Evolutionary conservation across 2,329 filamentous ascomycete genomes (phyloP).

Genomic region (Aureobasidium lini): DNA sequence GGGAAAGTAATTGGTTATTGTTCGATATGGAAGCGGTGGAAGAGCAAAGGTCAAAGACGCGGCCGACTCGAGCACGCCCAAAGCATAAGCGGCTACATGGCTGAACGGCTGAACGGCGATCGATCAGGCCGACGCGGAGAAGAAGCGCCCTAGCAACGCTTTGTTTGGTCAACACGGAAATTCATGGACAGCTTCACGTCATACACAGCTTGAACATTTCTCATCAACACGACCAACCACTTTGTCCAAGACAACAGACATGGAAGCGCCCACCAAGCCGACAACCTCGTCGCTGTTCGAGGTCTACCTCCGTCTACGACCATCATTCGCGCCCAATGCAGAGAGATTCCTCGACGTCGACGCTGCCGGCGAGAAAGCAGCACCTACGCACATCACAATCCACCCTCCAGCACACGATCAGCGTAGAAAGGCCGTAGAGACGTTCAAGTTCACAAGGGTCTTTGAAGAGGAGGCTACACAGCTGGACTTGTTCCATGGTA

Average conservation of each 20-base stretch:
- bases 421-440: constrained; percentile 73
- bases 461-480: constrained; percentile 84
- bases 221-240: background rate
- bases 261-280: constrained; percentile 15
- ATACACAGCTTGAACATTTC: background rate
- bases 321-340: constrained; percentile 29
- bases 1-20: too few species aligned
- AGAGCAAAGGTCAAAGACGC: too few species aligned
- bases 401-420: constrained; percentile 66
- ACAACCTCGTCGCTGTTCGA: constrained; percentile 63
- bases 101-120: too few species aligned
- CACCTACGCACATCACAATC: constrained; percentile 46
- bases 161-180: constrained; percentile 4
- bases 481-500: constrained; percentile 76
- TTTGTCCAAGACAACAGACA: background rate
- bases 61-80: too few species aligned
- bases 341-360: constrained; percentile 80
- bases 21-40: too few species aligned
- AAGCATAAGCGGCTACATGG: too few species aligned
- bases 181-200: background rate
- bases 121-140: background rate
- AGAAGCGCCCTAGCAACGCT: background rate
- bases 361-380: constrained; percentile 27
- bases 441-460: constrained; percentile 88
- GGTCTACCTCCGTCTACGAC: constrained; percentile 75